These are phyloP conservation scores for Aspergillus aculeatinus DNA, from an alignment of 2,329 filamentous ascomycete species.

Conservation along the genomic window DNA sequence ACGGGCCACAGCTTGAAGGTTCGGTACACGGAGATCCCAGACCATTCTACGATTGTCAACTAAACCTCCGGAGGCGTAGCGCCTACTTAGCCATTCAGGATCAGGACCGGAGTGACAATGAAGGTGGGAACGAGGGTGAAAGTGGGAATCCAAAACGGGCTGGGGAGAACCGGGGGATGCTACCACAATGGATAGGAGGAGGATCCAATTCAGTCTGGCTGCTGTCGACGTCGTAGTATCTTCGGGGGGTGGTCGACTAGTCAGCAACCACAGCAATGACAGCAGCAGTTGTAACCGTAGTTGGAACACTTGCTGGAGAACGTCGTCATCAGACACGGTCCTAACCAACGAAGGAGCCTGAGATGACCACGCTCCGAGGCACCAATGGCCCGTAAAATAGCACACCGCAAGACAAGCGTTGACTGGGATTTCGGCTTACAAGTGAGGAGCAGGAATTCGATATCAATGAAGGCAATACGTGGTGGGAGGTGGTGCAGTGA, in stretches of 20 bases:
- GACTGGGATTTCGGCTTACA: slow-evolving; percentile 2
- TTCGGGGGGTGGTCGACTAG: not conserved
- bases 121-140: not conserved
- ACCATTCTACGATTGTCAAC: slow-evolving; percentile 17
- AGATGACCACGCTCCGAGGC: slow-evolving; percentile 2
- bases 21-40: slow-evolving; percentile 17
- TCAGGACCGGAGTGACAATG: not conserved
- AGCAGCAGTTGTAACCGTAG: slow-evolving; percentile 1
- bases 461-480: not conserved
- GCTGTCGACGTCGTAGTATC: not conserved
- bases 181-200: slow-evolving; percentile 6
- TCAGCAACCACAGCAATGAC: slow-evolving; percentile 1
- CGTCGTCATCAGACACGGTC: slow-evolving; percentile 1
- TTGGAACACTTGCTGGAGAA: not conserved
- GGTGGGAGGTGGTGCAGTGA: not conserved
- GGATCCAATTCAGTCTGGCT: slow-evolving; percentile 11
- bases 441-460: not conserved
- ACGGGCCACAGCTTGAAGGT: slow-evolving; percentile 20
- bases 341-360: slow-evolving; percentile 8
- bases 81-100: not conserved
- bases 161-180: slow-evolving; percentile 8
- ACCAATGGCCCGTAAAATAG: not conserved
- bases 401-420: not conserved
- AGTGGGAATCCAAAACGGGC: slow-evolving; percentile 10
- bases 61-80: not conserved